phyloP scores from a whole-genome alignment of 2,329 filamentous ascomycete species.

The Fusarium xylarioides region DNA sequence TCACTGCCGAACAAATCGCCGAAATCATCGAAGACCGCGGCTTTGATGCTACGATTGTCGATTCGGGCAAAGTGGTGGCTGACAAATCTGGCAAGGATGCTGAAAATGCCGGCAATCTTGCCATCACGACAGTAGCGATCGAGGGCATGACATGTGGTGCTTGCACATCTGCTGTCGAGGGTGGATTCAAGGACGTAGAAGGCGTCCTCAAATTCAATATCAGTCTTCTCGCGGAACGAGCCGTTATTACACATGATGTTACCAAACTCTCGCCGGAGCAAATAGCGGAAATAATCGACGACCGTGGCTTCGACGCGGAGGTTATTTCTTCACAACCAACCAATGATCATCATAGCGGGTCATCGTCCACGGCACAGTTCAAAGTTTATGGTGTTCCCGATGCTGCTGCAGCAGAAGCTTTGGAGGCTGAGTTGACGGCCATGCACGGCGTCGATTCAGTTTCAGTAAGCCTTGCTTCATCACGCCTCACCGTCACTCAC shows the following conservation, averaged over 20 bases:
- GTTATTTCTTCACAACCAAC: slow-evolving; percentile 80
- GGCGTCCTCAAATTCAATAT: slow-evolving; percentile 93
- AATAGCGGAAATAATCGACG: slow-evolving; percentile 85
- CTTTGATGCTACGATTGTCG: slow-evolving; percentile 82
- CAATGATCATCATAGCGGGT: slow-evolving; percentile 61
- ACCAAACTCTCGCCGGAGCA: slow-evolving; percentile 74
- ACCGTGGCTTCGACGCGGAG: slow-evolving; percentile 86
- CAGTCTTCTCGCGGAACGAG: slow-evolving; percentile 90
- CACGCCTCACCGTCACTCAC: slow-evolving; percentile 78
- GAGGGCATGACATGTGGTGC: slow-evolving; percentile 98
- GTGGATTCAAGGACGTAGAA: slow-evolving; percentile 78
- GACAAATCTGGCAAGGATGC: slow-evolving; percentile 32
- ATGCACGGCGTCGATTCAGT: slow-evolving; percentile 79
- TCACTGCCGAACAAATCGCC: slow-evolving; percentile 63
- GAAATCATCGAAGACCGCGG: slow-evolving; percentile 76
- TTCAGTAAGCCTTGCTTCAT: slow-evolving; percentile 76
- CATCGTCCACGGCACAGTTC: slow-evolving; percentile 73
- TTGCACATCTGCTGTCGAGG: slow-evolving; percentile 91
- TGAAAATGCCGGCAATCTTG: slow-evolving; percentile 54
- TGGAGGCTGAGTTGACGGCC: slow-evolving; percentile 74
- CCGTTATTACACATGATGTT: slow-evolving; percentile 85
- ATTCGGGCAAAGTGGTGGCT: slow-evolving; percentile 65
- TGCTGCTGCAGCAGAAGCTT: slow-evolving; percentile 72
- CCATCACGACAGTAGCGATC: slow-evolving; percentile 86
- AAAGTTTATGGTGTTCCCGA: slow-evolving; percentile 85